Base-by-base conservation (phyloP, 2,329 filamentous ascomycete genomes). In the Tolypocladium cylindrosporum region DNA sequence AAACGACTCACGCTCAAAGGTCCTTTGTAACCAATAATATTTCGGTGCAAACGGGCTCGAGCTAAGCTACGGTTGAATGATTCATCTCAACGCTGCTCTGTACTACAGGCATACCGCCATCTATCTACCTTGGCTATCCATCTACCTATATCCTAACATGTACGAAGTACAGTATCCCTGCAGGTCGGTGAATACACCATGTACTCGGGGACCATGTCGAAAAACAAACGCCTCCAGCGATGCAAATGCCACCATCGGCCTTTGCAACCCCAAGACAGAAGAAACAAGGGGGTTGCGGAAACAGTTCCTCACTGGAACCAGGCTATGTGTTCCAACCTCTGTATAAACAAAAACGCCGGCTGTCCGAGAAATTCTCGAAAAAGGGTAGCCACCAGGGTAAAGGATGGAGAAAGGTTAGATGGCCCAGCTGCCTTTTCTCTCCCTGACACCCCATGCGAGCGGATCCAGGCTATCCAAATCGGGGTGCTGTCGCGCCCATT, bases 401-500 rank as follows among this genome's bases (percentile, higher is more conserved):
- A 52, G 4, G 27, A 13, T 41, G 19, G 19, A 19, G 43, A 16
- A 41, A 31, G 43, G 43, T 66, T 64, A 89, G 59, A 88, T 81
- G 48, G 87, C 88, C 88, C 88, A 91, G 65, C 87, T 90, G 58
- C 88, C 88, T 67, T 83, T 75, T 60, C 86, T 74, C 60, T 84
- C 85, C 57, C 79, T 76, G 54, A 89, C 82, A 14, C 88, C 88
- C 88, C 88, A 90, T 5, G 82, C 81, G 62, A 83, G 72, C 3
- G 82, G 77, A 57, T 79, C 79, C 61, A 83, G 77, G 58, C 78
- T 76, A 63, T 84, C 79, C 71, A 94, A 84, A 61, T 84, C 81
- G 6, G 91, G 90, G 69, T 95, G 90, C 72, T 96, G 91, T 58
- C 88, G 80, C 31, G 89, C 92, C 93, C 93, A 97, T 71, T 96